Evolutionary conservation across 441 rosid species (phyloP).

Genomic region (Croton laevigatus): DNA sequence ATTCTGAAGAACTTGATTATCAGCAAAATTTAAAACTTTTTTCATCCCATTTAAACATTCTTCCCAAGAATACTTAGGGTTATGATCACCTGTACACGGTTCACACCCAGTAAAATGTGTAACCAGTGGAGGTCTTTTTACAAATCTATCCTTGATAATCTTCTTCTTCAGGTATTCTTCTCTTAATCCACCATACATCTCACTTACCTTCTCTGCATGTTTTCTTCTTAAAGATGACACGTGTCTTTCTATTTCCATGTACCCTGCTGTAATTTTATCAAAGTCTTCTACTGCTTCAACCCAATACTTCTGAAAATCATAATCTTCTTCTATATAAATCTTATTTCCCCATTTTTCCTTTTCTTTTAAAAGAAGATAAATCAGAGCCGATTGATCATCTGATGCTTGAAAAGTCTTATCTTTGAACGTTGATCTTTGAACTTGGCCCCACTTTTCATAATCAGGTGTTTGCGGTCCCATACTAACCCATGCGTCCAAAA

Average conservation of each 20-base stretch:
- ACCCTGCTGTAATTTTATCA: conserved; percentile 47
- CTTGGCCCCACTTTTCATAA: conserved; percentile 52
- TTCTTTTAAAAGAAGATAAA: conserved; percentile 54
- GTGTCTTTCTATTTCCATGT: conserved; percentile 45
- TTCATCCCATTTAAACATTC: conserved; percentile 63
- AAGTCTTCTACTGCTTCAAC: conserved; percentile 39
- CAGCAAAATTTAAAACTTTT: conserved; percentile 79
- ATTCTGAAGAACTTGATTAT: conserved; percentile 68
- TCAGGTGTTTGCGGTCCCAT: conserved; percentile 61
- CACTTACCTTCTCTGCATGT: conserved; percentile 83
- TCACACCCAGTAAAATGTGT: conserved; percentile 97
- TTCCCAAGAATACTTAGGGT: conserved; percentile 47
- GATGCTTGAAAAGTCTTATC: conserved; percentile 63
- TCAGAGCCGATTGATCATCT: conserved; percentile 79
- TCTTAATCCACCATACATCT: conserved; percentile 51
- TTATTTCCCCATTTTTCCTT: conserved; percentile 43
- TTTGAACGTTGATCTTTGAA: conserved; percentile 55
- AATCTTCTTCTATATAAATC: conserved; percentile 66
- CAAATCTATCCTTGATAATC: conserved; percentile 36
- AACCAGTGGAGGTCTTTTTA: conserved; percentile 72
- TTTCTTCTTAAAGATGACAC: conserved; percentile 46
- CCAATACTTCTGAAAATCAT: conserved; percentile 78
- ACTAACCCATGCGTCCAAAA: conserved; percentile 63
- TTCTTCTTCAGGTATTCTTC: conserved; percentile 45
- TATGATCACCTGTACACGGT: conserved; percentile 76